phyloP scores from a whole-genome alignment of 805 yeast species.

The Candida cerambycidarum region DNA sequence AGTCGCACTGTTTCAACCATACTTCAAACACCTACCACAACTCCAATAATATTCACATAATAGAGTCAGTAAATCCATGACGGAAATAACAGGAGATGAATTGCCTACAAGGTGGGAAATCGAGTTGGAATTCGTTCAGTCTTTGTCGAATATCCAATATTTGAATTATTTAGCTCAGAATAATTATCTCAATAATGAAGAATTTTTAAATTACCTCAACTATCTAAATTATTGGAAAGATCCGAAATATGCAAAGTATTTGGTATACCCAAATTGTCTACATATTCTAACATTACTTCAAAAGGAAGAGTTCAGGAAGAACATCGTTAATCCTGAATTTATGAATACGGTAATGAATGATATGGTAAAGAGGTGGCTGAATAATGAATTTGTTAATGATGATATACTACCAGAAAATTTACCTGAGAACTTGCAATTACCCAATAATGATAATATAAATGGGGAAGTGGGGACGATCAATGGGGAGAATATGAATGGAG shows the following conservation, averaged over 20 bases:
- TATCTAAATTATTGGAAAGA: slow-evolving; percentile 85
- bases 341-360: slow-evolving; percentile 65
- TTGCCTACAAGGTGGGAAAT: slow-evolving; percentile 86
- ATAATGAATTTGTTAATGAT: slow-evolving; percentile 7
- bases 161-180: slow-evolving; percentile 84
- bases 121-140: slow-evolving; percentile 91
- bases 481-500: not conserved
- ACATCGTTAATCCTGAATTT: slow-evolving; percentile 55
- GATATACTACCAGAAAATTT: not conserved
- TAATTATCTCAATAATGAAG: slow-evolving; percentile 66
- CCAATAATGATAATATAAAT: not conserved
- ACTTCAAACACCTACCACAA: not conserved
- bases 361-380: slow-evolving; percentile 70
- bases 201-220: slow-evolving; percentile 70
- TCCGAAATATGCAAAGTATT: slow-evolving; percentile 66
- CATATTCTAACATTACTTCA: slow-evolving; percentile 70
- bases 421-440: not conserved
- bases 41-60: no score
- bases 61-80: no score
- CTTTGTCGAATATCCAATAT: slow-evolving; percentile 86
- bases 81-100: slow-evolving; percentile 17
- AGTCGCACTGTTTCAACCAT: not conserved
- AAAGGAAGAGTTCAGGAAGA: slow-evolving; percentile 51
- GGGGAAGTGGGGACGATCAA: not conserved
- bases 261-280: slow-evolving; percentile 85